Percentiles rank a stretch among this genome's conserved stretches.
These are phyloP conservation scores for Suillus cothurnatus DNA, from an alignment of 768 basidiomycete genomes.

Conservation along the genomic window DNA sequence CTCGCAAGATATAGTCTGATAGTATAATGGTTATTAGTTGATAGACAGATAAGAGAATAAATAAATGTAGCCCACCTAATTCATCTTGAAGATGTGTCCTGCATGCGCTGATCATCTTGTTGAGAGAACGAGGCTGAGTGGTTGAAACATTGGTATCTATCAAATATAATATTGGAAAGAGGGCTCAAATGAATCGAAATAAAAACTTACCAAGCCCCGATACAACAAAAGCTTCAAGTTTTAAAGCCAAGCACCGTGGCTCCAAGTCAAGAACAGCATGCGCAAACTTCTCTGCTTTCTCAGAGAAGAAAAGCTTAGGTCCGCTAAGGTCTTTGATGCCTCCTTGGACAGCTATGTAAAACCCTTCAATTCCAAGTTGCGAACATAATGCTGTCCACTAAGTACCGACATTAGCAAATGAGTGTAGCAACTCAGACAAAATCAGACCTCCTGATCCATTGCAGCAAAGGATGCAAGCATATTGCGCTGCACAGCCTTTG, in stretches of 20 bases:
- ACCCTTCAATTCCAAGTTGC: slow-evolving; percentile 1
- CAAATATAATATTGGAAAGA: not conserved
- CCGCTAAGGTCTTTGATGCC: not conserved
- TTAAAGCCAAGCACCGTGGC: not conserved
- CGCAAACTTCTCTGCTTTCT: slow-evolving; percentile 4
- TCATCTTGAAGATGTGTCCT: not conserved
- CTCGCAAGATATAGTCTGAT: slow-evolving; percentile 3
- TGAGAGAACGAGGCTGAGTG: not conserved
- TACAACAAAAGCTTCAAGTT: not conserved
- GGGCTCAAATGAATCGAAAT: slow-evolving; percentile 4
- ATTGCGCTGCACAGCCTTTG: not conserved
- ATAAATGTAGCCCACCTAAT: not conserved
- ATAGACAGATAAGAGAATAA: not conserved
- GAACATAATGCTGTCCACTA: slow-evolving; percentile 4
- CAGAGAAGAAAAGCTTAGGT: slow-evolving; percentile 7
- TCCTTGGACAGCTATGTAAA: slow-evolving; percentile 1
- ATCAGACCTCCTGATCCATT: slow-evolving; percentile 8
- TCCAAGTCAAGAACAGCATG: not conserved
- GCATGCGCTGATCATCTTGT: not conserved
- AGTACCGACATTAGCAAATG: not conserved
- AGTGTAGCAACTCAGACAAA: not conserved
- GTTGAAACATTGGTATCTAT: not conserved
- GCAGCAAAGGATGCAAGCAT: not conserved
- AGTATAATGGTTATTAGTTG: not conserved
- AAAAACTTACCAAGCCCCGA: slow-evolving; percentile 5